phyloP scores from a whole-genome alignment of 2,329 filamentous ascomycete species.

The Cladosporium phlei region DNA sequence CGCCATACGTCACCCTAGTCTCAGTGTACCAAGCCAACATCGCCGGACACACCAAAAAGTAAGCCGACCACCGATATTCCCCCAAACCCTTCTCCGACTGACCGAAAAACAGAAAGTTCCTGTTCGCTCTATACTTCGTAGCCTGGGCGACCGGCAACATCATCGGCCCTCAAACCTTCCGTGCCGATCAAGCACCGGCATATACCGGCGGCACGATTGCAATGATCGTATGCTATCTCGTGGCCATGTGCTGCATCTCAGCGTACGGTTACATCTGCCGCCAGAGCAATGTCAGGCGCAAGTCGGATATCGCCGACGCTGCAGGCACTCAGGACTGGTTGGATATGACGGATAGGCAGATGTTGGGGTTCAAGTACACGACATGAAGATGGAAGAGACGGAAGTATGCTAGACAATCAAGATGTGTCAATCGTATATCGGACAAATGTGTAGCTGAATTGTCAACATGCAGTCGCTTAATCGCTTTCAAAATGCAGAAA shows the following conservation, averaged over 20 bases:
- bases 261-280: neutral
- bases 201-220: slow-evolving; percentile 36
- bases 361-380: neutral
- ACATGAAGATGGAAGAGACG: no score
- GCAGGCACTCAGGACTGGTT: neutral
- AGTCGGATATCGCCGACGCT: neutral
- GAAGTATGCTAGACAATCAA: no score
- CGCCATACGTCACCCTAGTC: slow-evolving; percentile 29
- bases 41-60: slow-evolving; percentile 64
- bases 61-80: slow-evolving; percentile 37
- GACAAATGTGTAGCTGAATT: no score
- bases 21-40: slow-evolving; percentile 59
- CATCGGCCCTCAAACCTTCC: slow-evolving; percentile 61
- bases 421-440: no score
- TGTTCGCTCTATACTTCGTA: slow-evolving; percentile 59
- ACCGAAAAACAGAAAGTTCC: slow-evolving; percentile 53
- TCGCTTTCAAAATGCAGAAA: neutral
- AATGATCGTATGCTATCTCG: neutral
- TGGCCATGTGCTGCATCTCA: neutral
- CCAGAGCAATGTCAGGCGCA: neutral
- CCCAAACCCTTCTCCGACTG: neutral
- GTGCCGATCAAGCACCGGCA: slow-evolving; percentile 50
- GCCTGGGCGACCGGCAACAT: slow-evolving; percentile 60
- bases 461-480: no score
- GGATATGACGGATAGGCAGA: neutral